phyloP scores from a whole-genome alignment of 495 filamentous ascomycete species.

The Penicillium bovifimosum region DNA sequence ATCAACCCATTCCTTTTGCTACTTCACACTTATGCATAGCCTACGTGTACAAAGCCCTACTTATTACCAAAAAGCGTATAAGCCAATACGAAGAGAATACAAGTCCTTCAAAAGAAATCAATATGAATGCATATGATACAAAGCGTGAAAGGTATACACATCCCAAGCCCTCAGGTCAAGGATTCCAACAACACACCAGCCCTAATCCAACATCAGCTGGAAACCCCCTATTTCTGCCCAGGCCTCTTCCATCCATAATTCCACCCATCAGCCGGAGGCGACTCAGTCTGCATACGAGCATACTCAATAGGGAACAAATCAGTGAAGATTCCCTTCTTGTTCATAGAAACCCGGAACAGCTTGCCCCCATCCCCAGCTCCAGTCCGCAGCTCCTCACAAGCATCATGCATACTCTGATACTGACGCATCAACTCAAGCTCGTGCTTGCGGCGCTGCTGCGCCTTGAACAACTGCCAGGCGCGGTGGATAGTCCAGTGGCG shows the following conservation, averaged over 20 bases:
- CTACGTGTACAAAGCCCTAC: background rate
- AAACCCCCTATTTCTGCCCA: conserved; percentile 18
- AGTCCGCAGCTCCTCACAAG: conserved; percentile 75
- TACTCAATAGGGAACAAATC: conserved; percentile 79
- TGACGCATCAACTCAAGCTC: conserved; percentile 63
- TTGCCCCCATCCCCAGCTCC: conserved; percentile 68
- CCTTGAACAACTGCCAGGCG: conserved; percentile 73
- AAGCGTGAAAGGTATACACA: conserved; percentile 26
- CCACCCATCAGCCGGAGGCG: conserved; percentile 65
- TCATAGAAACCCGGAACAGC: conserved; percentile 77
- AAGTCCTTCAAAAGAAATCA: conserved; percentile 2
- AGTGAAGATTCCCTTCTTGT: conserved; percentile 70
- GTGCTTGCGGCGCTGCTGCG: conserved; percentile 53
- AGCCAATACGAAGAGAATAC: background rate
- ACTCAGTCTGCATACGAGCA: conserved; percentile 75
- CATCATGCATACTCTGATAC: conserved; percentile 71
- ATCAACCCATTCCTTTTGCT: conserved; percentile 5
- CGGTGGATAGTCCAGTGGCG: conserved; percentile 99
- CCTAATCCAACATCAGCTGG: background rate
- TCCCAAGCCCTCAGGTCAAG: background rate
- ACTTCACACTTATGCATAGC: background rate
- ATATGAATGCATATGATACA: conserved; percentile 25
- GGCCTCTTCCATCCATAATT: conserved; percentile 58
- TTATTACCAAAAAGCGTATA: background rate
- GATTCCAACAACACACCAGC: conserved; percentile 2